Base-by-base conservation (phyloP, 176 grass and related monocot genomes). In the Carex parvula region DNA sequence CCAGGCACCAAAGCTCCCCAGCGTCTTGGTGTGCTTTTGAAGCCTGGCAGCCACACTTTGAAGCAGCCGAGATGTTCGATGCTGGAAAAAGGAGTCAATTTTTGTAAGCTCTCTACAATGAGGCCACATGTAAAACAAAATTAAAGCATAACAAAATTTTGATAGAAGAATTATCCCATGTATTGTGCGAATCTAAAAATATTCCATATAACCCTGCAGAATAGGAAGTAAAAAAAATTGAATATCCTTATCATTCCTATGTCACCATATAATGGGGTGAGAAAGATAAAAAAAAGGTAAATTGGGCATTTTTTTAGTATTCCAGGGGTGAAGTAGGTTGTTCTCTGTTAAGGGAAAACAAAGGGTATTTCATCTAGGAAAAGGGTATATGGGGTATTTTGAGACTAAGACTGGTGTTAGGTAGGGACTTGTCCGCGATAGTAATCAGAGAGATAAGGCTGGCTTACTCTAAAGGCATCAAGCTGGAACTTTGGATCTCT, bases 1-100 rank as follows among this genome's bases (percentile, higher is more conserved):
- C 96, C 96, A 99, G 0, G 96, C 96, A 85, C 96, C 96, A 71
- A 99, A 99, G 59, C 93, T 88, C 78, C 96, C 93, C n/a, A 95
- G 91, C 1, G 85, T 92, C 79, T 89, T 95, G 88, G 48, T 87
- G 56, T 99, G 96, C 85, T 99, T 95, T 65, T 92, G 91, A 68
- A 99, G 91, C 70, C 96, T 86, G 52, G 86, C 88, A 66, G 93
- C 96, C 62, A 92, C 96, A 48, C 93, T 99, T 81, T 99, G 96
- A 74, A 99, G 90, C 65, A 99, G 85, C 18, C 93, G 88, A 41
- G 93, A 99, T 42, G 96, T 99, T 83, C 96, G 96, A 67, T 99
- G 89, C 96, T 99, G 89, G 17, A 46, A 60, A 89, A 35, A 86
- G 9, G 3, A 12, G 6, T 33, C 5, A 55, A 56, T 56, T 57